These are phyloP conservation scores for Podospora pseudocomata DNA, from an alignment of 495 filamentous ascomycete genomes.

Conservation along the genomic window DNA sequence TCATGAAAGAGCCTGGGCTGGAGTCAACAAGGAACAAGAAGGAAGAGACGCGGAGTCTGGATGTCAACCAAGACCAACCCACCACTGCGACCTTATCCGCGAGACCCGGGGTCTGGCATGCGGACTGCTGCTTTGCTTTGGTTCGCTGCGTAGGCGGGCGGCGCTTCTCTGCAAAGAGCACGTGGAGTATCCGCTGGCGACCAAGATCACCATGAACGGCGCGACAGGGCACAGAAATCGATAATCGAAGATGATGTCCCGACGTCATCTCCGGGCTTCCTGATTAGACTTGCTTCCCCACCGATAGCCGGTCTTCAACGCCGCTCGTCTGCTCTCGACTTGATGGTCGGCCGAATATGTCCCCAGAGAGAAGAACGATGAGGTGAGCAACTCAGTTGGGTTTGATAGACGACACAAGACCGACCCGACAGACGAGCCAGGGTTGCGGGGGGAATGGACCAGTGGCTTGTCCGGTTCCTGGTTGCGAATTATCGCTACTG, in stretches of 20 bases:
- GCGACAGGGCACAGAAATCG: constrained; percentile 10
- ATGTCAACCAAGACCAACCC: background rate
- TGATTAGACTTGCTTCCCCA: constrained; percentile 2
- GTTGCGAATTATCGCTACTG: background rate
- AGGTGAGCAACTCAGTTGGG: background rate
- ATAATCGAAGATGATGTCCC: background rate
- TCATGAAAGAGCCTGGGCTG: background rate
- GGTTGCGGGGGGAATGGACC: background rate
- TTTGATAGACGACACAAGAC: background rate
- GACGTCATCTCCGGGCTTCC: background rate
- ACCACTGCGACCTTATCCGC: background rate
- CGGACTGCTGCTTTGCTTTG: background rate
- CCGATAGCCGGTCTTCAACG: constrained; percentile 1
- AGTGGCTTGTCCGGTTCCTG: background rate
- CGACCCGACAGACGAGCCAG: background rate
- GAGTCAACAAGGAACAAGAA: background rate
- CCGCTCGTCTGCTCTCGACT: constrained; percentile 9
- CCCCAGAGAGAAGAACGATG: background rate
- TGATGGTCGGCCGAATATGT: background rate
- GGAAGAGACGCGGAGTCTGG: background rate
- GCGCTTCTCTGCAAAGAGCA: background rate
- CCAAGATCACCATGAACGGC: constrained; percentile 3
- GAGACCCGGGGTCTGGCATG: background rate
- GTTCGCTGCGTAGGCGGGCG: background rate
- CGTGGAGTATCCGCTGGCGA: constrained; percentile 14